Evolutionary conservation across 805 yeast genomes (phyloP), one percentile per base, ranked within the genome.

Genomic region (Aciculoconidium aculeatum): DNA sequence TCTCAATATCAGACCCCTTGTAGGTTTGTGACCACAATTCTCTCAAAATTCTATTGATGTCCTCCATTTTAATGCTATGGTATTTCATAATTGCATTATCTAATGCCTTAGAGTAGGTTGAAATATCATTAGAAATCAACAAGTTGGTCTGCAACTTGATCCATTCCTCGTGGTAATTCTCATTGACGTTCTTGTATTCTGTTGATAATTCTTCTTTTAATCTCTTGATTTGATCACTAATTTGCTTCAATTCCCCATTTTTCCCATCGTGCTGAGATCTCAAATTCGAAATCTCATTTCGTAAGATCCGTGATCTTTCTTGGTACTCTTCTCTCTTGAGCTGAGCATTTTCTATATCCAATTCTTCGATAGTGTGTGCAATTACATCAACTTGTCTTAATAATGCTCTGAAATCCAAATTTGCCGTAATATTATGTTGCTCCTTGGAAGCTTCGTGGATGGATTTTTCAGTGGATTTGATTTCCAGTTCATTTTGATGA

Each of bases 21-120:
- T 92, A 92, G 0, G 99, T 92, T 28, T 74, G 75, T 40, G 85
- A 83, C 99, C 99, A 92, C 23, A 92, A 58, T 46, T 88, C 96
- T 44, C 85, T 92, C 25, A 92, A 65, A 18, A 86, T 81, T 36
- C 81, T 65, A 57, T 92, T 92, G 44, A 90, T 86, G 44, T 87
- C 95, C 43, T 77, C 77, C 98, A 92, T 92, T 51, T 92, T 92
- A 36, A 80, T 58, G 34, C 84, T 72, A 53, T 92, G 99, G 50
- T 76, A 90, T 46, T 78, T 78, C 95, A 92, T 88, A 27, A 92
- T 90, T 0, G 97, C 95, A 39, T 74, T 75, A 49, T 92, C 98
- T 25, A 94, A 65, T 0, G 95, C 95, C 44, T 77, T 84, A 7
- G 84, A 72, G 49, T 87, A 87, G 2, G 82, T 80, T 6, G 68